Base-by-base conservation (phyloP, 2,329 filamentous ascomycete genomes). In the Fusarium lateritium region DNA sequence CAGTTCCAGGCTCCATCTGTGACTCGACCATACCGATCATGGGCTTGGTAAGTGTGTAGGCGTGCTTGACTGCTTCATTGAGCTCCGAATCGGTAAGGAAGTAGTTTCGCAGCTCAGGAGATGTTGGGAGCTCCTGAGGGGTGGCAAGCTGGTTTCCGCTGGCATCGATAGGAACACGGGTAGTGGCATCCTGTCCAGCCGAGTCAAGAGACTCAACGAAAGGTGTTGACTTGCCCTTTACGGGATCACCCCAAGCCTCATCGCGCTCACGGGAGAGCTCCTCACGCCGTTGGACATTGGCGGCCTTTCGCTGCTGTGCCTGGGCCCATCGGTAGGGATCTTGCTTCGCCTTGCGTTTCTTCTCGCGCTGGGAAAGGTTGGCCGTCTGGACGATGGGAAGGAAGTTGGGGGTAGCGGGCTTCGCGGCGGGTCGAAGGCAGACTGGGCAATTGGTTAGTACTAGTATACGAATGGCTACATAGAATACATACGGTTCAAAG, bases 301-400 rank as follows among this genome's bases (percentile, higher is more conserved):
- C 93, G 13, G 91, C 89, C 80, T 95, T 97, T 66, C 93, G 91
- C 77, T 94, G 93, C 75, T 92, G 88, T 33, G 93, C 90, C 80
- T 97, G 93, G 5, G 91, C 91, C 80, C 92, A 88, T 62, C 91
- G 86, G 77, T 97, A 98, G 1, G 94, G 94, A 74, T 98, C 94
- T 76, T 89, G 88, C 77, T 91, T 89, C 62, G 87, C 87, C 67
- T 87, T 85, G 63, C 88, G 86, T 77, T 89, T 89, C 81, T 88
- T 88, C 70, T 92, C 87, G 70, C 88, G 85, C 52, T 82, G 81
- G 39, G 89, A 88, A 22, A 90, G 78, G 71, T 88, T 88, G 50
- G 92, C 91, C 66, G 88, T 88, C 71, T 93, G 89, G 72, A 87
- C 81, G 77, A 90, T 77, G 73, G 89, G 85, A 74, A 91, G 81